phyloP scores from a whole-genome alignment of 768 basidiomycete genomes.

The Grammothele lineata region DNA sequence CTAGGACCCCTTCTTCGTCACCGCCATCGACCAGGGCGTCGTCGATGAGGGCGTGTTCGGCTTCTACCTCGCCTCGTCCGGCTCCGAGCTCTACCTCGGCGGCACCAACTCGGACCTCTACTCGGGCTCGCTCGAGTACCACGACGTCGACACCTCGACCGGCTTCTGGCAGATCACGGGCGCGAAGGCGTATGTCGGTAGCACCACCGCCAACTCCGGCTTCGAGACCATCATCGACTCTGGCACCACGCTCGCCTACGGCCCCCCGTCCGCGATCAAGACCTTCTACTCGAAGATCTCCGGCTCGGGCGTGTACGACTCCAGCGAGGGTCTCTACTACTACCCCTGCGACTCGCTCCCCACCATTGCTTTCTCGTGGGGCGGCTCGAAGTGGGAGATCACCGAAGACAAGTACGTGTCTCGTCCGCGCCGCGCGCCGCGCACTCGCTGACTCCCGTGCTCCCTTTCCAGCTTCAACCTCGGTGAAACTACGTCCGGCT shows the following conservation, averaged over 20 bases:
- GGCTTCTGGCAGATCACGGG: constrained; percentile 26
- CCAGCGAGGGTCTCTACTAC: constrained; percentile 20
- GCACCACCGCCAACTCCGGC: background rate
- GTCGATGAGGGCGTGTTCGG: constrained; percentile 21
- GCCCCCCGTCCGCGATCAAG: constrained; percentile 17
- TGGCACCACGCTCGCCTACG: constrained; percentile 30
- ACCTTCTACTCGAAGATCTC: constrained; percentile 25
- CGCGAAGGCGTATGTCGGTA: constrained; percentile 9
- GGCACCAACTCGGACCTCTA: constrained; percentile 32
- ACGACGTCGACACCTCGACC: constrained; percentile 15
- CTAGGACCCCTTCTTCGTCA: constrained; percentile 8
- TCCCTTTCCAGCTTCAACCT: constrained; percentile 23
- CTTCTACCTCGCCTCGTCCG: constrained; percentile 23
- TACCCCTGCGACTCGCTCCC: constrained; percentile 17
- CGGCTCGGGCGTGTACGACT: constrained; percentile 17
- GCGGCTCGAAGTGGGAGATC: constrained; percentile 17
- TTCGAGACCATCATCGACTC: constrained; percentile 25
- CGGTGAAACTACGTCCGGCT: constrained; percentile 4
- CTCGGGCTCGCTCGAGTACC: constrained; percentile 29
- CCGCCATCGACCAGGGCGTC: constrained; percentile 16
- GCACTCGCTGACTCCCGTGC: constrained; percentile 8
- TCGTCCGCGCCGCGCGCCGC: background rate
- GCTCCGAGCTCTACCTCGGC: constrained; percentile 34
- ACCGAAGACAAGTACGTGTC: constrained; percentile 9
- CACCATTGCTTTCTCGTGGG: constrained; percentile 18